Conservation (phyloP, 1,139 yeast genomes). For the Meyerozyma sp. region DNA sequence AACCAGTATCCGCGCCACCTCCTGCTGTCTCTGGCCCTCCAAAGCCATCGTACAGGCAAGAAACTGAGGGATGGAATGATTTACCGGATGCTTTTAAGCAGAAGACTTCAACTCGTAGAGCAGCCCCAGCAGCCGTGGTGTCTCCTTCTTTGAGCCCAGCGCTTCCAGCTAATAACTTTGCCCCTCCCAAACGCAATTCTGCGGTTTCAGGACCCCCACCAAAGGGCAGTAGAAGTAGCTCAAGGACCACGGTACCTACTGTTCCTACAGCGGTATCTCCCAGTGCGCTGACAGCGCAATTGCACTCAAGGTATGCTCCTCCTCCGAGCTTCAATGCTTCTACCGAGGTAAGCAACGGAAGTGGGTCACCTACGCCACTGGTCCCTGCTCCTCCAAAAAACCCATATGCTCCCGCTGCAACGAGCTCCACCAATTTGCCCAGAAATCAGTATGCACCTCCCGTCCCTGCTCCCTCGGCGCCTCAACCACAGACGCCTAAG, state of each 20-base stretch:
- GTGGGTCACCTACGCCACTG: slow-evolving; percentile 12
- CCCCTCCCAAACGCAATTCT: slow-evolving; percentile 12
- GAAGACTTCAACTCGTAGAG: slow-evolving; percentile 45
- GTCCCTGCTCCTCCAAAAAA: slow-evolving; percentile 9
- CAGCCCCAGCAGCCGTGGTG: slow-evolving; percentile 43
- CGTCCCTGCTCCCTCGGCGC: slow-evolving; percentile 8
- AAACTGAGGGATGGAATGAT: slow-evolving; percentile 92
- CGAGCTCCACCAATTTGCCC: not conserved
- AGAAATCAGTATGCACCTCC: slow-evolving; percentile 5
- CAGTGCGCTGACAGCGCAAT: slow-evolving; percentile 14
- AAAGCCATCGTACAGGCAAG: slow-evolving; percentile 40
- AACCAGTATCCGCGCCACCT: slow-evolving; percentile 21
- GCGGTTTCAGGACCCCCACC: slow-evolving; percentile 29
- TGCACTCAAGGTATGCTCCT: slow-evolving; percentile 8
- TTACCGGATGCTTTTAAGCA: slow-evolving; percentile 66
- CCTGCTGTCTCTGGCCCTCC: slow-evolving; percentile 27
- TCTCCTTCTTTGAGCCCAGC: slow-evolving; percentile 10
- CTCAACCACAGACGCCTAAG: slow-evolving; percentile 11
- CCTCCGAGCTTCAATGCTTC: slow-evolving; percentile 1
- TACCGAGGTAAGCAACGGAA: not conserved
- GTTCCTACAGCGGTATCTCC: slow-evolving; percentile 9
- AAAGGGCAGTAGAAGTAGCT: slow-evolving; percentile 27
- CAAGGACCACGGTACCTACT: slow-evolving; percentile 16
- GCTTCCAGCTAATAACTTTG: slow-evolving; percentile 12
- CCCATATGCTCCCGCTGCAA: slow-evolving; percentile 9